A percentile compares a stretch with the other conserved stretches of the same genome.
These are phyloP conservation scores for Candida odintsovae DNA, from an alignment of 805 yeast genomes.

Conservation along the genomic window DNA sequence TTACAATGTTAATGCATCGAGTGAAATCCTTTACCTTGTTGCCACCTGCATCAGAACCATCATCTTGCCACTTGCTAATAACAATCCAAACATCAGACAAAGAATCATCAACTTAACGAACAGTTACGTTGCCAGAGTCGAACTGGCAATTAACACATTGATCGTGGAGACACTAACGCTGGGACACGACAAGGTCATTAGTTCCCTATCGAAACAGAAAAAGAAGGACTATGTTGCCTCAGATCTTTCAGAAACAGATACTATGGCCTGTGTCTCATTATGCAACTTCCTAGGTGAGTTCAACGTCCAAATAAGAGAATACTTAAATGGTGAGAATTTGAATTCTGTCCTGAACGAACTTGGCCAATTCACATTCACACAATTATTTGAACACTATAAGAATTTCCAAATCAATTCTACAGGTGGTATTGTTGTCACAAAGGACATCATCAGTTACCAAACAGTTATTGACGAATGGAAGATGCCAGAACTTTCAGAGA, in stretches of 20 bases:
- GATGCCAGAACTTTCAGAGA: constrained; percentile 51
- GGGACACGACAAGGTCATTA: constrained; percentile 43
- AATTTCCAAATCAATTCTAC: constrained; percentile 70
- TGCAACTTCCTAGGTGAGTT: constrained; percentile 44
- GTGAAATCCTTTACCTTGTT: constrained; percentile 57
- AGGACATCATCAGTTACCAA: constrained; percentile 77
- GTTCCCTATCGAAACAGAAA: constrained; percentile 59
- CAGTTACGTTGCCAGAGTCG: constrained; percentile 52
- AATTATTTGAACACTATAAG: constrained; percentile 65
- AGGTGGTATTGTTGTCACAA: constrained; percentile 79
- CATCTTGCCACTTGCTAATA: constrained; percentile 66
- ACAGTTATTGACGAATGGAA: constrained; percentile 62
- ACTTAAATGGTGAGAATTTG: constrained; percentile 43
- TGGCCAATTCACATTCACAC: constrained; percentile 52
- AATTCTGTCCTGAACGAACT: constrained; percentile 45
- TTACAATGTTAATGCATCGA: constrained; percentile 42
- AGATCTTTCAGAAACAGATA: constrained; percentile 48
- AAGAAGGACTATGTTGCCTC: constrained; percentile 62
- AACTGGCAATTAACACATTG: constrained; percentile 59
- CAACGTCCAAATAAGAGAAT: constrained; percentile 32
- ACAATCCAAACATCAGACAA: constrained; percentile 49
- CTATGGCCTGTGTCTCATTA: constrained; percentile 63
- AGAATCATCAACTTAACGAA: constrained; percentile 60
- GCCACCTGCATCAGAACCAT: constrained; percentile 72
- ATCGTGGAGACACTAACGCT: constrained; percentile 52